Base-by-base conservation (phyloP, 2,329 filamentous ascomycete species). In the Clonostachys rosea region DNA sequence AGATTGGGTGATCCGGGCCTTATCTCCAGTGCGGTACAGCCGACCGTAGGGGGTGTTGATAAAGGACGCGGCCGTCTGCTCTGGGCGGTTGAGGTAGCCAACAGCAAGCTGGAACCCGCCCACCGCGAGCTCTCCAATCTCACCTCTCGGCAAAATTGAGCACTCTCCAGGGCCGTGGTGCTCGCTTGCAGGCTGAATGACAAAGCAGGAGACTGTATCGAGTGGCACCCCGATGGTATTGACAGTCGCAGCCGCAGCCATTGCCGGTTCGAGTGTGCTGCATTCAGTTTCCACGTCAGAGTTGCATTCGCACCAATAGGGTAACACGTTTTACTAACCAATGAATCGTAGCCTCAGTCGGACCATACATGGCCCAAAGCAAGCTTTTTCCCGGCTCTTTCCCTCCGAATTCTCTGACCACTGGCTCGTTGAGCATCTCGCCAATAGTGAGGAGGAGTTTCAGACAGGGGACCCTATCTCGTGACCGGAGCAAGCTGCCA, bases 281-380 rank as follows among this genome's bases (percentile, higher is more conserved):
- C 24, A 30, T 30, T 30, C 24, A 30, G 9, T 24, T 30, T 14
- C 33, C 17, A 20, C 5, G 24, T 40, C 9, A 30, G 24, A 30
- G 24, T 13, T 14, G 24, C 8, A 30, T 30, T 30, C 24, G 8
- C 24, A 30, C 24, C 24, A 24, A 43, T 43, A 43, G 42, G 42
- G 34, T 2, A 40, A 2, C 11, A 14, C 3, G 14, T 8, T 17
- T 14, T 3, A 53, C 68, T 64, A 59, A 78, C 76, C 79, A 96
- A 61, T 96, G 91, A 48, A 96, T 95, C 0, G 91, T 83, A 8
- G 89, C 89, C 67, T 96, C 91, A 0, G 91, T 96, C 2, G 91
- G 91, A 1, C 91, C 91, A 60, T 96, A 96, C 90, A 96, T 95
- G 34, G 85, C 91, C 78, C 89, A 91, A 1, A 96, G 73, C 40